A percentile compares a stretch with the other conserved stretches of the same genome.
These are phyloP conservation scores for Cercospora beticola DNA, from an alignment of 2,329 filamentous ascomycete genomes.

Conservation along the genomic window DNA sequence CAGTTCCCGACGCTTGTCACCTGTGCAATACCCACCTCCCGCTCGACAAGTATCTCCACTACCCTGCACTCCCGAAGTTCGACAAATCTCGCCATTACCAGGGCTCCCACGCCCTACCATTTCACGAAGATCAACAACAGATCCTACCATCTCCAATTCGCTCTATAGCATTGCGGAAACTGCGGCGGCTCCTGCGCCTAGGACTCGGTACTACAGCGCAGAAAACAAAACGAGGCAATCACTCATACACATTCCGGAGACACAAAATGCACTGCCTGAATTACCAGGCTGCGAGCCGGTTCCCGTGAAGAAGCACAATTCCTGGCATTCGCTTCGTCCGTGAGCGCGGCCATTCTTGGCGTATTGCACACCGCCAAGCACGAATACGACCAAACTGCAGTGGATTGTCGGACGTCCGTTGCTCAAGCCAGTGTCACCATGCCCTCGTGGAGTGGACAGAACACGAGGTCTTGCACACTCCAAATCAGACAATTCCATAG, in stretches of 20 bases:
- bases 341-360: neutral
- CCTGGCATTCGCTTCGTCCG: neutral
- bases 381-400: neutral
- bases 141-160: neutral
- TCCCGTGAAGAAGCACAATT: slow-evolving; percentile 4
- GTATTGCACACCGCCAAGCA: neutral
- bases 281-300: neutral
- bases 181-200: neutral
- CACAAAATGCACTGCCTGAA: slow-evolving; percentile 8
- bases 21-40: slow-evolving; percentile 1
- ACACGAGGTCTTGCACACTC: neutral
- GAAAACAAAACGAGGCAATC: neutral
- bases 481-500: neutral
- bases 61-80: neutral
- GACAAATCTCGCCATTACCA: neutral
- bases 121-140: neutral
- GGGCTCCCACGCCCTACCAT: neutral
- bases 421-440: neutral
- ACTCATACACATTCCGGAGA: slow-evolving; percentile 2
- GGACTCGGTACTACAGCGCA: slow-evolving; percentile 7
- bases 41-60: slow-evolving; percentile 6
- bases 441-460: neutral
- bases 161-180: slow-evolving; percentile 9
- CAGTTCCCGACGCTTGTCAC: neutral
- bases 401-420: neutral